Base-by-base conservation (phyloP, 345 rosid genomes). In the Capsella bursapastoris region DNA sequence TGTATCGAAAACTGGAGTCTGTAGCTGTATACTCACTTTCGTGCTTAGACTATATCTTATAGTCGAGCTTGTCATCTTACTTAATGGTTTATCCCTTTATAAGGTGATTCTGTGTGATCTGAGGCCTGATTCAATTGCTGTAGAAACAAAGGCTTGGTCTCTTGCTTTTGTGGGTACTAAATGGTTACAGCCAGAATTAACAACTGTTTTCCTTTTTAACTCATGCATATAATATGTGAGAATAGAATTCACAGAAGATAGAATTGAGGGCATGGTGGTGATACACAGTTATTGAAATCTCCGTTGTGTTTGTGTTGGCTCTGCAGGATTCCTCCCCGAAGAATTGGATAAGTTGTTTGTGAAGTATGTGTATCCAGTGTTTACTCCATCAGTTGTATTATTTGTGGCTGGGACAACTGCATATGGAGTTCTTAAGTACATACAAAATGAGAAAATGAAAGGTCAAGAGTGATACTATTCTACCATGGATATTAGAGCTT, bases 281-380 rank as follows among this genome's bases (percentile, higher is more conserved):
- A 35, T 35, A 35, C 10, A 35, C 38, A 1, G 38, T 35, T 37
- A 5, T 10, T 18, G 13, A 40, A 59, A 40, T 3, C 31, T 66
- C 8, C 5, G 6, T 48, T 65, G 34, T 49, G 28, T 50, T 13
- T 59, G 47, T 67, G 64, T 70, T 60, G n/a, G 35, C 4, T 78
- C 3, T 71, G 76, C 88, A 91, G 96, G 96, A 2, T 87, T 94
- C 79, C 84, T 94, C 27, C 97, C 96, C 1, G 97, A 91, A 57
- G 89, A 89, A 55, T 82, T 90, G 88, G 97, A 94, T 73, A 87
- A 79, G 57, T 76, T 89, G 76, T 85, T 88, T 52, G 95, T 90
- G 69, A 94, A 90, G 89, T 90, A 87, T 79, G 81, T 90, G 41
- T 94, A 91, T 71, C 96, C 97, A 49, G 77, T 83, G 43, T 91